Evolutionary conservation across 495 filamentous ascomycete species (phyloP).

Genomic region (Aspergillus bridgeri): DNA sequence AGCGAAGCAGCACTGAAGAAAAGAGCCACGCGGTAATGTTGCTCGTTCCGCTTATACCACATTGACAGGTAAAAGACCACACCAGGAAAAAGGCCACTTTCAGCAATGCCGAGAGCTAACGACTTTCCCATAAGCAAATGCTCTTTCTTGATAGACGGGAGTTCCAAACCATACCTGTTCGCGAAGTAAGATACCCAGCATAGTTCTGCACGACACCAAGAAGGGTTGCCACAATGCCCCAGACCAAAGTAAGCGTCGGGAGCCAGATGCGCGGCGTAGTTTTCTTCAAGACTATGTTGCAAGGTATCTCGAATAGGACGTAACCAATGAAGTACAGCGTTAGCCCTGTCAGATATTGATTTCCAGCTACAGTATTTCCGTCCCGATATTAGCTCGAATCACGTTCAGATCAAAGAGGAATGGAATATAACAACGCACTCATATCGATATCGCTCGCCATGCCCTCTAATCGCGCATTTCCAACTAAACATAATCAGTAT

Average conservation of each 20-base stretch:
- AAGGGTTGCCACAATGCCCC: slow-evolving; percentile 69
- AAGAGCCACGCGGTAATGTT: slow-evolving; percentile 67
- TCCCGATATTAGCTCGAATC: not conserved
- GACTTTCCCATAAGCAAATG: too few species aligned
- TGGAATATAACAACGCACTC: slow-evolving; percentile 41
- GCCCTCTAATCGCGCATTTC: slow-evolving; percentile 59
- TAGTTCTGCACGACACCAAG: slow-evolving; percentile 65
- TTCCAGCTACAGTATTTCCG: slow-evolving; percentile 46
- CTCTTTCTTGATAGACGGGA: slow-evolving; percentile 4
- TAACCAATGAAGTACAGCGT: slow-evolving; percentile 78
- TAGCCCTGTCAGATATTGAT: slow-evolving; percentile 68
- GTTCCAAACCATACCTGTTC: slow-evolving; percentile 43
- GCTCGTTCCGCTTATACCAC: slow-evolving; percentile 76
- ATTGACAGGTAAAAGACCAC: slow-evolving; percentile 82
- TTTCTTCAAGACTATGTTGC: slow-evolving; percentile 69
- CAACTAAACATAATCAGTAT: slow-evolving; percentile 36
- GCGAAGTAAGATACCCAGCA: slow-evolving; percentile 58
- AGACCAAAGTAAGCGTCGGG: slow-evolving; percentile 49
- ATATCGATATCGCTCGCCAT: slow-evolving; percentile 61
- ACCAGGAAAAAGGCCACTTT: slow-evolving; percentile 65
- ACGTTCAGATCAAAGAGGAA: not conserved
- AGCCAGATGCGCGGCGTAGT: slow-evolving; percentile 65
- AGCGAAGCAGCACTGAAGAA: slow-evolving; percentile 74
- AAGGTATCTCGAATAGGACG: slow-evolving; percentile 67
- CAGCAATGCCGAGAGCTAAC: slow-evolving; percentile 38